phyloP scores from a whole-genome alignment of 2,329 filamentous ascomycete genomes.

The Ceratocystis alfenasii region DNA sequence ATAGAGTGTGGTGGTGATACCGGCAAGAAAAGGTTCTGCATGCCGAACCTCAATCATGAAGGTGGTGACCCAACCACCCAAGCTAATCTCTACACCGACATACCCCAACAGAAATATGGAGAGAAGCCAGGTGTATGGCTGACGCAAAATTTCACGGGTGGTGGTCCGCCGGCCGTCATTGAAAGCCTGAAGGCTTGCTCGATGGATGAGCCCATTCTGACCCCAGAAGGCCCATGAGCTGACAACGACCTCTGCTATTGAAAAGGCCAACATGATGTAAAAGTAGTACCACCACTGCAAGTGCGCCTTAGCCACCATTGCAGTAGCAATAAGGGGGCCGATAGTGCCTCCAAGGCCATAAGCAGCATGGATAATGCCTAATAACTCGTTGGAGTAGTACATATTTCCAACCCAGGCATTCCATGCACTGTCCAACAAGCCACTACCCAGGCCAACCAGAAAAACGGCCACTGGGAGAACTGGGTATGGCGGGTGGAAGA shows the following conservation, averaged over 20 bases:
- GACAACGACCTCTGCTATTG: conserved; percentile 43
- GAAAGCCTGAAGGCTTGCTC: conserved; percentile 29
- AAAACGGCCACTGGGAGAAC: conserved; percentile 53
- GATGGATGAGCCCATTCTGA: conserved; percentile 47
- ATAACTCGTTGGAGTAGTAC: conserved; percentile 58
- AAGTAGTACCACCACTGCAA: conserved; percentile 63
- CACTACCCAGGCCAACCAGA: conserved; percentile 59
- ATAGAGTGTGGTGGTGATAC: conserved; percentile 67
- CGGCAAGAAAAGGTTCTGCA: conserved; percentile 57
- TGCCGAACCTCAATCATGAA: conserved; percentile 74
- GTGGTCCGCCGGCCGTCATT: conserved; percentile 34
- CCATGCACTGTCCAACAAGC: conserved; percentile 50
- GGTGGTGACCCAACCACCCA: conserved; percentile 68
- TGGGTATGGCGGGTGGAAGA: conserved; percentile 57
- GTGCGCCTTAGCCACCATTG: conserved; percentile 52
- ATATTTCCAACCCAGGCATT: conserved; percentile 58
- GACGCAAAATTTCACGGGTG: conserved; percentile 34
- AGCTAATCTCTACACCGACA: conserved; percentile 62
- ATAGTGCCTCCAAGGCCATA: conserved; percentile 63
- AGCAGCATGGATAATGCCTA: conserved; percentile 59
- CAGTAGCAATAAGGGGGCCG: conserved; percentile 57
- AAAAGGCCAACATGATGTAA: conserved; percentile 56
- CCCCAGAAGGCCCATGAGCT: conserved; percentile 50
- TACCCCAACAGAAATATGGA: conserved; percentile 66
- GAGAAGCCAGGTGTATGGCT: conserved; percentile 57